Evolutionary conservation across 2,329 filamentous ascomycete species (phyloP).

Genomic region (Trichophyton verrucosum): DNA sequence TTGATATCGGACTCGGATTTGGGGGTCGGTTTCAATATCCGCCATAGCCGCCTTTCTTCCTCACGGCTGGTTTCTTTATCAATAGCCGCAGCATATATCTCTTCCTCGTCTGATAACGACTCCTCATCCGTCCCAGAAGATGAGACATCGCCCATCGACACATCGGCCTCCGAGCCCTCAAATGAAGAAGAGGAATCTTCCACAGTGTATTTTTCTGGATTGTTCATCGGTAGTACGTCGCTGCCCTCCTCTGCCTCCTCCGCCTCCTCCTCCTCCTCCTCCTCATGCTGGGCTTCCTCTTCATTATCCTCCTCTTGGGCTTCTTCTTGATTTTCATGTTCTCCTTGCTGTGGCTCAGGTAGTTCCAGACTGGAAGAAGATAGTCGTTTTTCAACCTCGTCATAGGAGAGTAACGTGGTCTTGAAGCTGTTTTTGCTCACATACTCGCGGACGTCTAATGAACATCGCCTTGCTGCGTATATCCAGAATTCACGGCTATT

Average conservation of each 20-base stretch:
- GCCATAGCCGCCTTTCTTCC: constrained; percentile 38
- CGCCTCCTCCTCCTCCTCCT: neutral
- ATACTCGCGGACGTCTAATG: constrained; percentile 38
- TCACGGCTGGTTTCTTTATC: constrained; percentile 34
- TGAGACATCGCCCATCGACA: neutral
- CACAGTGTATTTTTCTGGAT: neutral
- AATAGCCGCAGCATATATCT: constrained; percentile 35
- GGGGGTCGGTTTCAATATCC: constrained; percentile 24
- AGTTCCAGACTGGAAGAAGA: constrained; percentile 9
- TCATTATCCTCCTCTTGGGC: neutral
- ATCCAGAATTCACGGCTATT: constrained; percentile 41
- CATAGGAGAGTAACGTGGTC: constrained; percentile 24
- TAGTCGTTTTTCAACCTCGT: constrained; percentile 20
- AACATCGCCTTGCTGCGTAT: constrained; percentile 39
- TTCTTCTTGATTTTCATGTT: neutral
- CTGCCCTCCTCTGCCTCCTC: too few species aligned
- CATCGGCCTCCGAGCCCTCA: neutral
- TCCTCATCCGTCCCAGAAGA: constrained; percentile 9
- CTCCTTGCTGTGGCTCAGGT: neutral
- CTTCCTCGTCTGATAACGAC: constrained; percentile 25
- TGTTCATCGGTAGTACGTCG: neutral
- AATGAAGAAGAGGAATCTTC: neutral
- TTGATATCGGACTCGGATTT: constrained; percentile 11
- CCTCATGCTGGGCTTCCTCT: neutral
- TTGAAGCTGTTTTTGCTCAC: constrained; percentile 22